phyloP scores from a whole-genome alignment of 352 stramenopile genomes.

The Phytophthora litchii region DNA sequence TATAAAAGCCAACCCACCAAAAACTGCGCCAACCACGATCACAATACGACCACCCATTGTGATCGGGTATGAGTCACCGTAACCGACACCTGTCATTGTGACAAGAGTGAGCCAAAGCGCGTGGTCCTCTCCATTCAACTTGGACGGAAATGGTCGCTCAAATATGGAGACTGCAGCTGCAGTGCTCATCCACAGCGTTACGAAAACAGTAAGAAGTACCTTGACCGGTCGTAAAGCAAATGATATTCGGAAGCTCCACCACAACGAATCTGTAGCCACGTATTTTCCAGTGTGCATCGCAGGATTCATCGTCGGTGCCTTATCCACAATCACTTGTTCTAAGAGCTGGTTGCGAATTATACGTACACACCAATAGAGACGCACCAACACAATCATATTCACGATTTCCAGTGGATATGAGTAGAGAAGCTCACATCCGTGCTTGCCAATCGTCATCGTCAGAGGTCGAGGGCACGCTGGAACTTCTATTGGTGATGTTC shows the following conservation, averaged over 20 bases:
- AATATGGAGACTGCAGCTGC: constrained; percentile 59
- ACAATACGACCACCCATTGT: constrained; percentile 49
- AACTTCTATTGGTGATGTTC: constrained; percentile 10
- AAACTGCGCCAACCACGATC: constrained; percentile 54
- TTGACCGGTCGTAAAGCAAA: constrained; percentile 45
- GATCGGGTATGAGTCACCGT: constrained; percentile 63
- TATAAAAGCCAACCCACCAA: constrained; percentile 56
- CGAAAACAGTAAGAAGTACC: constrained; percentile 52
- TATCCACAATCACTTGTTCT: constrained; percentile 37
- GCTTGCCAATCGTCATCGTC: constrained; percentile 26
- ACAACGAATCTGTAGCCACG: constrained; percentile 48
- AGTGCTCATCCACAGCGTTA: constrained; percentile 54
- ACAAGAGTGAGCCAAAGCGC: constrained; percentile 70
- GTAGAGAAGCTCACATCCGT: constrained; percentile 51
- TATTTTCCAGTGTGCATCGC: constrained; percentile 20
- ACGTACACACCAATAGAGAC: constrained; percentile 67
- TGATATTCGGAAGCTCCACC: constrained; percentile 63
- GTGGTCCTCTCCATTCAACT: constrained; percentile 60
- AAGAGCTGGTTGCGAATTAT: constrained; percentile 58
- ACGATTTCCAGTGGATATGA: constrained; percentile 64
- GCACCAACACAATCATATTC: constrained; percentile 63
- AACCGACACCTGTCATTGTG: constrained; percentile 66
- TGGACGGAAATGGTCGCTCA: constrained; percentile 62
- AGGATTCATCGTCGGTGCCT: constrained; percentile 33
- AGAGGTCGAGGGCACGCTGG: constrained; percentile 34